These are phyloP conservation scores for Vitis vinifera DNA, from an alignment of 164 flowering plant genomes.

Conservation along the genomic window ASM3070453v1 NC_081811.1:23296501-23297000, in stretches of 20 bases:
- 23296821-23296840: slow-evolving; percentile 99
- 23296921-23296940: slow-evolving; percentile 94
- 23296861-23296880: slow-evolving; percentile 99
- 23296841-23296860: slow-evolving; percentile 93
- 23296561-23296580: background rate
- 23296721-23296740: slow-evolving; percentile 96
- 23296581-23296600: background rate
- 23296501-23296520: slow-evolving; percentile 87
- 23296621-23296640: background rate
- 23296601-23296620: background rate
- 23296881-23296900: slow-evolving; percentile 99
- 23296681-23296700: slow-evolving; percentile 89
- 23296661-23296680: slow-evolving; percentile 95
- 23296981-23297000: background rate
- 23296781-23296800: slow-evolving; percentile 98
- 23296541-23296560: background rate
- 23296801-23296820: slow-evolving; percentile 99
- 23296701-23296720: slow-evolving; percentile 98
- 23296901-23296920: slow-evolving; percentile 97
- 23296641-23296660: slow-evolving; percentile 6
- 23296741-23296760: slow-evolving; percentile 98
- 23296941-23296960: slow-evolving; percentile 96
- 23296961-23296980: slow-evolving; percentile 48
- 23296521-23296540: slow-evolving; percentile 62
- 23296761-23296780: slow-evolving; percentile 98